A percentile compares a stretch with the other conserved stretches of the same genome.
These are phyloP conservation scores for Nemania abortiva DNA, from an alignment of 2,329 filamentous ascomycete genomes.

Conservation along the genomic window DNA sequence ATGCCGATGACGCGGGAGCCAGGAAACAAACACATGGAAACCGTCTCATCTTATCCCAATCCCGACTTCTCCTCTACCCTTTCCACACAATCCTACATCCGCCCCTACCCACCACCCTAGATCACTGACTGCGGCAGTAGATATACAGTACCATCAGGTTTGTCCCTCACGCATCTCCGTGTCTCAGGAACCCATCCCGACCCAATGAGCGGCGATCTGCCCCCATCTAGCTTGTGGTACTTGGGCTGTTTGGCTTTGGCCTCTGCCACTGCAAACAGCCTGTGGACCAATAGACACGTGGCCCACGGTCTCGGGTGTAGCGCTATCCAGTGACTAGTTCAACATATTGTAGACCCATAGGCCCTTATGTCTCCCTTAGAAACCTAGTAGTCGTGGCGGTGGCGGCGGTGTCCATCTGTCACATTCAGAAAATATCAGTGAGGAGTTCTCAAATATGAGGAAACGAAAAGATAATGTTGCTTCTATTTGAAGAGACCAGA, in stretches of 20 bases:
- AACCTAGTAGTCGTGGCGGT: constrained; percentile 48
- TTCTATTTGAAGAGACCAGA: constrained; percentile 45
- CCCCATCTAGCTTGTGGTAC: not conserved
- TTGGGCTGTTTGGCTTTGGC: constrained; percentile 1
- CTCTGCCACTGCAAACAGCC: constrained; percentile 13
- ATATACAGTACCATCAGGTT: not conserved
- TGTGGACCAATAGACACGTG: constrained; percentile 17
- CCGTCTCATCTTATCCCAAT: constrained; percentile 4
- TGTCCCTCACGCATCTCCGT: constrained; percentile 8
- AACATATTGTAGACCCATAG: constrained; percentile 6
- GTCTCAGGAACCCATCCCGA: not conserved
- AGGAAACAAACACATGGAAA: not conserved
- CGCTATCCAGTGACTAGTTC: not conserved
- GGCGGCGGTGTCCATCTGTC: constrained; percentile 58
- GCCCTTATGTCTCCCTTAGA: constrained; percentile 12
- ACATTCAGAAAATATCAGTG: constrained; percentile 57
- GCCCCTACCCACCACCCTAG: not conserved
- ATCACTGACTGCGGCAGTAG: not conserved
- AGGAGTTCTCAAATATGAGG: constrained; percentile 43
- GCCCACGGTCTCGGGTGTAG: not conserved
- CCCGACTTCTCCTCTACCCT: not conserved
- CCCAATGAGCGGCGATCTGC: constrained; percentile 20
- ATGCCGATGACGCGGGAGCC: not conserved
- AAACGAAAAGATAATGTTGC: constrained; percentile 38
- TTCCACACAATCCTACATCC: constrained; percentile 1